Conservation (phyloP, 163 green algal species). For the Trebouxiophyceae sp. region DNA sequence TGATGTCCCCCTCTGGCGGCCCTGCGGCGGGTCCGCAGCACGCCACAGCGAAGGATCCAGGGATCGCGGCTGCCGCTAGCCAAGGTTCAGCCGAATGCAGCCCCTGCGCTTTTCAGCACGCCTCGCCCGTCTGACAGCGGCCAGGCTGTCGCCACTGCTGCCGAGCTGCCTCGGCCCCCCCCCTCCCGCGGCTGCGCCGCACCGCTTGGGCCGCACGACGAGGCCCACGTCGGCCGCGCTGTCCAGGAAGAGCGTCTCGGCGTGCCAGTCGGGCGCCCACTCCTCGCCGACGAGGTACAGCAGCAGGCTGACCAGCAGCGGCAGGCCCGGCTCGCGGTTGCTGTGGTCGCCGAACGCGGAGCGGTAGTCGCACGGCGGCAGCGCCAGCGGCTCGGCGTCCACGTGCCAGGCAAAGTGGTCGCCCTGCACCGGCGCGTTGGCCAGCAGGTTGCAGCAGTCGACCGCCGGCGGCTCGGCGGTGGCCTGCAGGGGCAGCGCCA, state of each 20-base stretch:
- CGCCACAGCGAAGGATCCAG: too few species aligned
- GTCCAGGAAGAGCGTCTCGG: slow-evolving; percentile 85
- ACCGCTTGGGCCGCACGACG: slow-evolving; percentile 50
- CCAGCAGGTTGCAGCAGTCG: slow-evolving; percentile 65
- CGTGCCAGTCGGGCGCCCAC: slow-evolving; percentile 64
- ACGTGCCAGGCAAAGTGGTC: slow-evolving; percentile 77
- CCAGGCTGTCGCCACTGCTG: not conserved
- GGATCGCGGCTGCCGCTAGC: too few species aligned
- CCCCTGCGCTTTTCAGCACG: not conserved
- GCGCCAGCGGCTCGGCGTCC: slow-evolving; percentile 72
- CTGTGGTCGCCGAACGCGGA: slow-evolving; percentile 57
- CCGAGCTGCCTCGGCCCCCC: not conserved
- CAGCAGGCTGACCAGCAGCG: slow-evolving; percentile 77
- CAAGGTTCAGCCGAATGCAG: too few species aligned
- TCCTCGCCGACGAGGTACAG: slow-evolving; percentile 66
- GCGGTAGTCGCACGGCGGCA: slow-evolving; percentile 47
- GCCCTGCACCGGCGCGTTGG: slow-evolving; percentile 69
- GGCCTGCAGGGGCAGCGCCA: too few species aligned
- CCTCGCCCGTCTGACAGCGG: not conserved
- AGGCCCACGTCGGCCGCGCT: slow-evolving; percentile 51
- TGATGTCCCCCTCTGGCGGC: too few species aligned
- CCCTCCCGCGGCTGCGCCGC: not conserved
- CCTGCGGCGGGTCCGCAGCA: too few species aligned
- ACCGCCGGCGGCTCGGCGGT: slow-evolving; percentile 8
- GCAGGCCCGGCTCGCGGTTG: slow-evolving; percentile 60